These are phyloP conservation scores for Strobilomyces echinocephalus DNA, from an alignment of 768 basidiomycete species.

Conservation along the genomic window DNA sequence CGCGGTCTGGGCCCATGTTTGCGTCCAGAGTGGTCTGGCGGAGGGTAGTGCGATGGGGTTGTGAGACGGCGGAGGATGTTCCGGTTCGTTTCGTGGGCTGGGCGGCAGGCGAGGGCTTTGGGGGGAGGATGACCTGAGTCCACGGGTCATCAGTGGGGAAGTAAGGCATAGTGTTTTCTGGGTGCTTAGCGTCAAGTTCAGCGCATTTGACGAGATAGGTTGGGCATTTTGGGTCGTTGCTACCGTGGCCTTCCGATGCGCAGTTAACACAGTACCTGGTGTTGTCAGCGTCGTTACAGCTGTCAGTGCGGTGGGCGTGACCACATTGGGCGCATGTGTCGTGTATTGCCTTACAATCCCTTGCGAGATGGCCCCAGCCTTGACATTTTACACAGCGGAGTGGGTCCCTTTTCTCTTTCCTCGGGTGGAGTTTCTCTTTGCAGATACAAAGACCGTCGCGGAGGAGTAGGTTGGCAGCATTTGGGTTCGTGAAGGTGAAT, in stretches of 20 bases:
- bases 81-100: no score
- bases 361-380: not conserved
- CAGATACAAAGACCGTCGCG: not conserved
- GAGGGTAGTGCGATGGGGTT: no score
- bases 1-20: no score
- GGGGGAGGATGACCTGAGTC: conserved; percentile 1
- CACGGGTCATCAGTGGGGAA: conserved; percentile 2
- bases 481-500: not conserved
- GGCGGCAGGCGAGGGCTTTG: no score
- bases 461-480: not conserved
- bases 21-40: no score
- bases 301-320: not conserved
- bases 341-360: not conserved
- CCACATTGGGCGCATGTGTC: not conserved
- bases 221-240: not conserved
- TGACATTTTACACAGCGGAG: not conserved
- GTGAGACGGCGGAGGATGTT: no score
- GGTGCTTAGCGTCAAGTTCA: not conserved
- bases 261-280: not conserved
- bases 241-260: not conserved
- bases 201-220: not conserved
- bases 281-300: rapidly evolving
- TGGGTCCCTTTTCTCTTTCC: not conserved
- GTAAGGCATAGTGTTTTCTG: conserved; percentile 1
- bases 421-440: not conserved